Percentiles rank a stretch among this genome's conserved stretches.
Evolutionary conservation across 495 filamentous ascomycete species (phyloP).

Genomic region (Xylaria nigripes): DNA sequence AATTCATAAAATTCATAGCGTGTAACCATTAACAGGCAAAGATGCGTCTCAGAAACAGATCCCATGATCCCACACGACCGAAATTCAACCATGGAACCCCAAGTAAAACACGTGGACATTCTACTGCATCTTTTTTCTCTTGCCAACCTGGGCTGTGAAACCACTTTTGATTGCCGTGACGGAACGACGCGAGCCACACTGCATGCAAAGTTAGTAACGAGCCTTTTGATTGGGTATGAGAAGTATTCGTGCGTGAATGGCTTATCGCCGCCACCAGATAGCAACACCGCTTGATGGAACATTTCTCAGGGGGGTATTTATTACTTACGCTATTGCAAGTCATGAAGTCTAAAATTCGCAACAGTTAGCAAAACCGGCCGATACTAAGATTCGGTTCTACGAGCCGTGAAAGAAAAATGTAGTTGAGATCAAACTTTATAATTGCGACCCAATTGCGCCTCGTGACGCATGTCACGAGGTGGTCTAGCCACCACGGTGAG

Average conservation of each 20-base stretch:
- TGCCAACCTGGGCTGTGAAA: slow-evolving; percentile 97
- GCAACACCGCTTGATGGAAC: too few species aligned
- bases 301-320: neutral
- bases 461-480: too few species aligned
- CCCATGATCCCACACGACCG: neutral
- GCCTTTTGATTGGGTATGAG: neutral
- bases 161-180: slow-evolving; percentile 98
- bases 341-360: slow-evolving; percentile 27
- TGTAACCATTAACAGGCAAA: neutral
- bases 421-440: too few species aligned
- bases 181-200: slow-evolving; percentile 76
- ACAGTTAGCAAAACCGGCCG: neutral
- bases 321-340: slow-evolving; percentile 31
- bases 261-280: neutral
- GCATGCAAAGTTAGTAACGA: neutral
- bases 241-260: neutral
- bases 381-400: neutral
- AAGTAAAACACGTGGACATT: neutral
- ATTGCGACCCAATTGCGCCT: neutral
- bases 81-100: neutral
- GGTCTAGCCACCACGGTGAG: too few species aligned
- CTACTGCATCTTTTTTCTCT: slow-evolving; percentile 60
- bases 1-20: slow-evolving; percentile 5
- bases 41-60: slow-evolving; percentile 5
- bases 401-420: neutral